phyloP scores from a whole-genome alignment of 148 eudicot genomes.

The Rhododendron ovatum region DNA sequence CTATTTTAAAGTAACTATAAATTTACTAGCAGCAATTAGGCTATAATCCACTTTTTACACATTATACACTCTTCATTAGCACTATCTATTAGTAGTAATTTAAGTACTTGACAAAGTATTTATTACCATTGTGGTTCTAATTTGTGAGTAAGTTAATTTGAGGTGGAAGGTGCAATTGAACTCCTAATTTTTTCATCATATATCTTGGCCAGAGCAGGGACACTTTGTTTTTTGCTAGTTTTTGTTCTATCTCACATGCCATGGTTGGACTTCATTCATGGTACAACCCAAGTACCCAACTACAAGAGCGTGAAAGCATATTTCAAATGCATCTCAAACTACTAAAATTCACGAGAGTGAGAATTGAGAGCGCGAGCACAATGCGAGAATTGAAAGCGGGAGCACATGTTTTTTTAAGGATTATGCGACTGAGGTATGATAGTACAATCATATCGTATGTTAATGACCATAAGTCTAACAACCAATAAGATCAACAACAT shows the following conservation, averaged over 20 bases:
- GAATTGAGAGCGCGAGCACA: too few species aligned
- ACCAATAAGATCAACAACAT: too few species aligned
- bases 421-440: not conserved
- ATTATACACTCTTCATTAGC: not conserved
- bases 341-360: not conserved
- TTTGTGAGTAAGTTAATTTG: not conserved
- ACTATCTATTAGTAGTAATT: not conserved
- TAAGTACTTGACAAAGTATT: not conserved
- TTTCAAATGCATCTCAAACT: too few species aligned
- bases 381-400: too few species aligned
- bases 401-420: too few species aligned
- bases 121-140: not conserved
- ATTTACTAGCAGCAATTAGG: not conserved
- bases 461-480: too few species aligned
- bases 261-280: not conserved
- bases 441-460: not conserved
- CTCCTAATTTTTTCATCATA: not conserved
- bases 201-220: not conserved
- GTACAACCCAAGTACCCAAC: not conserved
- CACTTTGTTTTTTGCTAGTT: not conserved
- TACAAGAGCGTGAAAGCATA: not conserved
- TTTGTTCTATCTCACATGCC: too few species aligned
- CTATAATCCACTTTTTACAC: not conserved
- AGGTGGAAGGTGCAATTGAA: not conserved
- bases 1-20: too few species aligned